These are phyloP conservation scores for Pyricularia pennisetigena DNA, from an alignment of 2,329 filamentous ascomycete genomes.

Conservation along the genomic window DNA sequence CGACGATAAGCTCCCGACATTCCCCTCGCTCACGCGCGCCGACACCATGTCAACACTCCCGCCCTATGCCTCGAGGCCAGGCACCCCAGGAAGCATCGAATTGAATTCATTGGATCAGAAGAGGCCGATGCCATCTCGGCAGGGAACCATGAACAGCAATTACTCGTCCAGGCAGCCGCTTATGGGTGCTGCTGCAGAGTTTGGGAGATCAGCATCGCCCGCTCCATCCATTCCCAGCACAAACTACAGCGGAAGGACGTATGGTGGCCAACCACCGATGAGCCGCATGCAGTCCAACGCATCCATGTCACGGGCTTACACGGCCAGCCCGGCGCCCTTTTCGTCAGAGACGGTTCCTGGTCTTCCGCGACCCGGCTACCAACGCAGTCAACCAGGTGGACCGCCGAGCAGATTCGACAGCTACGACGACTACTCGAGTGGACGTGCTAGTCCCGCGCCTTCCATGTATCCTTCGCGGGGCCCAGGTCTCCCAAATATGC, in stretches of 20 bases:
- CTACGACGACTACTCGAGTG: slow-evolving; percentile 7
- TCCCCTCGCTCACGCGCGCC: slow-evolving; percentile 49
- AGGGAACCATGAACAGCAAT: slow-evolving; percentile 16
- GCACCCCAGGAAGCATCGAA: slow-evolving; percentile 42
- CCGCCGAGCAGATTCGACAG: slow-evolving; percentile 1
- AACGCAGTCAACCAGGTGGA: slow-evolving; percentile 4
- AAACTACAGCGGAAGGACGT: slow-evolving; percentile 9
- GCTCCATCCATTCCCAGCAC: slow-evolving; percentile 12
- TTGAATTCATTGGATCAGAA: slow-evolving; percentile 42
- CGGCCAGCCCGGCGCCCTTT: slow-evolving; percentile 14
- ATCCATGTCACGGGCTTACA: slow-evolving; percentile 11
- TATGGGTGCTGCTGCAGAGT: slow-evolving; percentile 19
- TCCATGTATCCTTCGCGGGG: slow-evolving; percentile 15
- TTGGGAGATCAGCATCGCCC: slow-evolving; percentile 19
- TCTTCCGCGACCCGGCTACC: slow-evolving; percentile 15
- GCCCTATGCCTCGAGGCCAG: slow-evolving; percentile 49
- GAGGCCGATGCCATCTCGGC: slow-evolving; percentile 29
- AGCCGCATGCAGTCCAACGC: slow-evolving; percentile 10
- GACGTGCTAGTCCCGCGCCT: slow-evolving; percentile 20
- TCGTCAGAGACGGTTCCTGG: slow-evolving; percentile 14
- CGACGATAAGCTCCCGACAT: slow-evolving; percentile 42
- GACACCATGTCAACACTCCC: slow-evolving; percentile 55
- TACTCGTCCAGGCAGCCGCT: slow-evolving; percentile 19
- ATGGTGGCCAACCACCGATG: slow-evolving; percentile 12
- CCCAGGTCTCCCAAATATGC: neutral